These are phyloP conservation scores for Leptographium lundbergii DNA, from an alignment of 2,329 filamentous ascomycete species.

Conservation along the genomic window DNA sequence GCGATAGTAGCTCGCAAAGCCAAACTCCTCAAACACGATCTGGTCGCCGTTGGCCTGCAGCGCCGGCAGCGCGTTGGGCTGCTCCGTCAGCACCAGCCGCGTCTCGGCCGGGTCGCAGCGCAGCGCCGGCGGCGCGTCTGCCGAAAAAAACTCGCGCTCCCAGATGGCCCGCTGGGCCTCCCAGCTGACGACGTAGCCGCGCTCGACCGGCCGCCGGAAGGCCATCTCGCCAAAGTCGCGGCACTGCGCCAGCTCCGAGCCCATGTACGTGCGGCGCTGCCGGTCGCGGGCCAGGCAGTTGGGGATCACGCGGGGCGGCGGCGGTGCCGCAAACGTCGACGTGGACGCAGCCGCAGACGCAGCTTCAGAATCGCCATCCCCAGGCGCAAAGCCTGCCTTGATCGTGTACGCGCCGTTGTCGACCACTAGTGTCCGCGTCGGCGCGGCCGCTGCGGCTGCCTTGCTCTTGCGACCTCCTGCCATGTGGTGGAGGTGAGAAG, in stretches of 20 bases:
- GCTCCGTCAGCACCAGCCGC: conserved; percentile 74
- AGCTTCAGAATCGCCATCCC: conserved; percentile 21
- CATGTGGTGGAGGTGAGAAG: conserved; percentile 17
- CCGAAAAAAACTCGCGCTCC: conserved; percentile 82
- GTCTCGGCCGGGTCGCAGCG: conserved; percentile 68
- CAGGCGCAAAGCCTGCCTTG: conserved; percentile 76
- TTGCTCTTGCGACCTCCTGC: conserved; percentile 40
- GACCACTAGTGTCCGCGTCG: conserved; percentile 63
- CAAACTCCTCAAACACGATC: conserved; percentile 95
- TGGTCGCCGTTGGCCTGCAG: conserved; percentile 88
- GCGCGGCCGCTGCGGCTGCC: conserved; percentile 35
- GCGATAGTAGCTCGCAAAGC: conserved; percentile 76
- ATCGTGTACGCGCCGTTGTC: conserved; percentile 89
- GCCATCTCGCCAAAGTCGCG: conserved; percentile 80
- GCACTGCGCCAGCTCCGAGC: conserved; percentile 64
- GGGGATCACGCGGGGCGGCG: conserved; percentile 55
- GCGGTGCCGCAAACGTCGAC: conserved; percentile 15
- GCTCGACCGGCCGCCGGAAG: conserved; percentile 83
- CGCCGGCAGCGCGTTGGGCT: conserved; percentile 67
- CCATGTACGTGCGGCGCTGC: conserved; percentile 67
- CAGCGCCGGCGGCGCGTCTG: conserved; percentile 50
- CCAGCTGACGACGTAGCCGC: conserved; percentile 93
- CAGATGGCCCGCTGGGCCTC: conserved; percentile 91
- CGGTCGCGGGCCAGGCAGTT: conserved; percentile 84
- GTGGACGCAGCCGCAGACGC: conserved; percentile 14